A percentile compares a stretch with the other conserved stretches of the same genome.
Evolutionary conservation across 345 rosid species (phyloP).

Genomic region (Aegle marmelos): DNA sequence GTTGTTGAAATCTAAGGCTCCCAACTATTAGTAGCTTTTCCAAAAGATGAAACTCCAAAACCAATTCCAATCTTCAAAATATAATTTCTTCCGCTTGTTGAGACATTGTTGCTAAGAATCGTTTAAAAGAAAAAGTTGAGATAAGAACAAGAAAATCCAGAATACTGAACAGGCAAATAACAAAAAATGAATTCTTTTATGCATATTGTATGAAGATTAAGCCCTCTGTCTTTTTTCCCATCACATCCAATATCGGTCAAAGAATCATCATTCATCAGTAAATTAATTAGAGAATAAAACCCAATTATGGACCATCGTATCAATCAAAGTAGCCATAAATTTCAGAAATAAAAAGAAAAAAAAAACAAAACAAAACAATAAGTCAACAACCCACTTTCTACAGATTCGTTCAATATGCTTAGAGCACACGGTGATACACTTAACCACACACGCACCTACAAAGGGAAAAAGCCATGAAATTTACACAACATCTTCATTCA

Average conservation of each 20-base stretch:
- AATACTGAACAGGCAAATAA: constrained; percentile 1
- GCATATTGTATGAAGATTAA: constrained; percentile 14
- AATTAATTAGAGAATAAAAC: constrained; percentile 26
- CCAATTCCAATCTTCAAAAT: constrained; percentile 21
- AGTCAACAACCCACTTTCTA: constrained; percentile 31
- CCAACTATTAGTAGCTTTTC: neutral
- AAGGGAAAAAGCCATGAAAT: neutral
- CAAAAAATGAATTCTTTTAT: neutral
- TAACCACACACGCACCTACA: constrained; percentile 20
- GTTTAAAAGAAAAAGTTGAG: constrained; percentile 2
- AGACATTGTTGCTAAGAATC: constrained; percentile 4
- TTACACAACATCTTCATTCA: neutral
- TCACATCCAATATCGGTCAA: constrained; percentile 7
- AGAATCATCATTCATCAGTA: constrained; percentile 15
- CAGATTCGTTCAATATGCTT: constrained; percentile 29
- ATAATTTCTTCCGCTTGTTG: constrained; percentile 14
- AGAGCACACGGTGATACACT: constrained; percentile 1
- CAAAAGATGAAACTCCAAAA: neutral
- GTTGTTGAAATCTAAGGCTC: constrained; percentile 1
- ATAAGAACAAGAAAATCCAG: constrained; percentile 9
- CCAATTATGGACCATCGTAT: constrained; percentile 26
- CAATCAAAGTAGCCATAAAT: constrained; percentile 21
- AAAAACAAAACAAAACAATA: neutral
- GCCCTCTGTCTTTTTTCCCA: constrained; percentile 2
- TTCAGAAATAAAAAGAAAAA: constrained; percentile 1